Evolutionary conservation across 345 rosid species (phyloP), one percentile per base, ranked within the genome.

Genomic region (Populus deltoides): DNA sequence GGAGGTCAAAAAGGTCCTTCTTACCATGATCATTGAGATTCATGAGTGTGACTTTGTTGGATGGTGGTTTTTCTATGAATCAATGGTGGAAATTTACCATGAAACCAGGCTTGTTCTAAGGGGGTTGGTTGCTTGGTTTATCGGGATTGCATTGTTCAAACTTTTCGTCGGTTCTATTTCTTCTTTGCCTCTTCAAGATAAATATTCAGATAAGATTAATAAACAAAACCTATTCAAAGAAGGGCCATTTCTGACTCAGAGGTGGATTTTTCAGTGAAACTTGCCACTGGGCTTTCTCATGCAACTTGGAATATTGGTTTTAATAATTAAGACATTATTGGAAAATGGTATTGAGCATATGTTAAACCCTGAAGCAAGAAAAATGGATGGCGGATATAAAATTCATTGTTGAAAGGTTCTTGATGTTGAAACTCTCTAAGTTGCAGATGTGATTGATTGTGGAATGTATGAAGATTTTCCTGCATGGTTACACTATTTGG

Each of bases 371-470:
- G 51, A 59, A 36, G 77, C 31, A 33, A 31, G 29, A 59, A 49
- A 2, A 9, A 66, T 47, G 36, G 25, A 24, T 25, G 45, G 35
- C 78, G 45, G 38, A 4, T 65, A 16, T 77, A 36, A 27, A 17
- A 29, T 59, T 74, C 74, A 65, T 33, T 8, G 71, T 70, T 82
- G 61, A 51, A 75, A 71, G 29, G 45, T 70, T 73, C 49, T 25
- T 33, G 35, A 57, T 45, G 16, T 61, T 22, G 25, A 20, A 35
- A 35, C 45, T 16, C 9, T 38, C 43, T 39, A 29, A 70, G 17
- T 71, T 71, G 74, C 51, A 45, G 36, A 20, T 29, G 62, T 70
- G 47, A 59, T 31, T 71, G 39, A 49, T 39, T 3, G 47, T 68
- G 68, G 43, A 27, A 35, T 25, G 49, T 18, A 59, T 69, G 36